A percentile compares a stretch with the other conserved stretches of the same genome.
These are phyloP conservation scores for Nowakowskiella sp. DNA, from an alignment of 192 early-diverging fungal genomes.

Conservation along the genomic window DNA sequence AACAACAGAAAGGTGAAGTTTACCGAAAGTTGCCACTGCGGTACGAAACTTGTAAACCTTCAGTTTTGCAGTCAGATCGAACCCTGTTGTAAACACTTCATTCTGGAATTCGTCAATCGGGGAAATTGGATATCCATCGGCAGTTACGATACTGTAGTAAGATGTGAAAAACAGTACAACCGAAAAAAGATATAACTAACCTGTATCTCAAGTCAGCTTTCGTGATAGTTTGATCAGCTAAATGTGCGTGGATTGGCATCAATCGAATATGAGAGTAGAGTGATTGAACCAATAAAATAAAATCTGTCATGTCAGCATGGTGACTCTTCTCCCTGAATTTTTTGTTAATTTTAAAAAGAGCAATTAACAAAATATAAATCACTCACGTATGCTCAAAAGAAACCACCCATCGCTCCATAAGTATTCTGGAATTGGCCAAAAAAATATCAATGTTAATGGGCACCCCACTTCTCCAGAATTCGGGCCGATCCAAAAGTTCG, in stretches of 20 bases:
- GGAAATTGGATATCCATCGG: slow-evolving; percentile 27
- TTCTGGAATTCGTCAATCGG: slow-evolving; percentile 5
- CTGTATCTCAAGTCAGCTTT: slow-evolving; percentile 8
- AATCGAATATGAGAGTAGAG: slow-evolving; percentile 43
- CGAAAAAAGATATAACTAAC: slow-evolving; percentile 2
- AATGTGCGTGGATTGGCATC: slow-evolving; percentile 31
- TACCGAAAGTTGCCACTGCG: slow-evolving; percentile 19
- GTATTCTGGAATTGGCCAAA: slow-evolving; percentile 2
- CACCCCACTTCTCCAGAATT: slow-evolving; percentile 33
- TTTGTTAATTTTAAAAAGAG: slow-evolving; percentile 1
- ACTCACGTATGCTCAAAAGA: slow-evolving; percentile 22
- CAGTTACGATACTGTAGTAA: slow-evolving; percentile 23
- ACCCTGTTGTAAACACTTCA: slow-evolving; percentile 17
- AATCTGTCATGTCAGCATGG: slow-evolving; percentile 27
- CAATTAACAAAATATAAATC: slow-evolving; percentile 6
- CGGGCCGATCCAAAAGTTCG: slow-evolving; percentile 12
- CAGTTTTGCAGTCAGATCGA: slow-evolving; percentile 28
- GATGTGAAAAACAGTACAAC: not conserved
- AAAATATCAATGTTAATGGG: slow-evolving; percentile 40
- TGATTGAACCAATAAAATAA: slow-evolving; percentile 40
- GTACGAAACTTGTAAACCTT: slow-evolving; percentile 35
- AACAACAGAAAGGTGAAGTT: slow-evolving; percentile 36
- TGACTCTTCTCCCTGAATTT: not conserved
- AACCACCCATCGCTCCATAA: slow-evolving; percentile 44
- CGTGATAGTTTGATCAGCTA: slow-evolving; percentile 14